Evolutionary conservation across 2,329 filamentous ascomycete species (phyloP), one percentile per base, ranked within the genome.

Genomic region (Ophiocordyceps unilateralis): DNA sequence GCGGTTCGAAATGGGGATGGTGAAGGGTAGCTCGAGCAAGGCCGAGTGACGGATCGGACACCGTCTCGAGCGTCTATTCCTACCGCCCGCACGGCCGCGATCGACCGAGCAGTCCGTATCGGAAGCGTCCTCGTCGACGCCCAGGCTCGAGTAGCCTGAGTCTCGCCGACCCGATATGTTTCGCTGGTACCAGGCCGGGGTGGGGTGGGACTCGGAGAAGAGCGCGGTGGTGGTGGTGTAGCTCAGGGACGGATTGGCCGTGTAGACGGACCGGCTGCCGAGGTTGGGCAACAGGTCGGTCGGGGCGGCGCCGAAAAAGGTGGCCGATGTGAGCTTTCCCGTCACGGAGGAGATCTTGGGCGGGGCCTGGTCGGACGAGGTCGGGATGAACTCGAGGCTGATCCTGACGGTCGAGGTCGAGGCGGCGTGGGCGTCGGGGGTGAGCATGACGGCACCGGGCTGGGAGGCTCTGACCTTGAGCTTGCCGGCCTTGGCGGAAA

Each of bases 71-170:
- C 49, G 46, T 45, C 52, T 58, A 30, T 43, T 47, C 45, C 45
- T 48, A 32, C 47, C 36, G 32, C 47, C 42, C 15, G 24, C 14
- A 26, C 37, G 47, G 28, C 43, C 48, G 24, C 47, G 46, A 40
- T 45, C 47, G 5, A 48, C 49, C 6, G 52, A 50, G 20, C 45
- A 45, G 36, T 60, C 60, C 20, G 58, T 57, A 42, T 65, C 62
- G 0, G 60, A 63, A 12, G 50, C 53, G 20, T 58, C 56, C 38
- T 56, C 58, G 19, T 56, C 58, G 19, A 56, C 44, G 41, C 58
- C 54, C n/a, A 66, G 60, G 52, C 60, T 69, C 12, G 62, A 63
- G 52, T 74, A 75, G 8, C 72, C 71, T 2, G 72, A 75, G 51
- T 75, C 71, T 19, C 70, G 63, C 24, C 70, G 63, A 1, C 51